Conservation (phyloP, 2,329 filamentous ascomycete species). For the Diaporthe ilicicola region DNA sequence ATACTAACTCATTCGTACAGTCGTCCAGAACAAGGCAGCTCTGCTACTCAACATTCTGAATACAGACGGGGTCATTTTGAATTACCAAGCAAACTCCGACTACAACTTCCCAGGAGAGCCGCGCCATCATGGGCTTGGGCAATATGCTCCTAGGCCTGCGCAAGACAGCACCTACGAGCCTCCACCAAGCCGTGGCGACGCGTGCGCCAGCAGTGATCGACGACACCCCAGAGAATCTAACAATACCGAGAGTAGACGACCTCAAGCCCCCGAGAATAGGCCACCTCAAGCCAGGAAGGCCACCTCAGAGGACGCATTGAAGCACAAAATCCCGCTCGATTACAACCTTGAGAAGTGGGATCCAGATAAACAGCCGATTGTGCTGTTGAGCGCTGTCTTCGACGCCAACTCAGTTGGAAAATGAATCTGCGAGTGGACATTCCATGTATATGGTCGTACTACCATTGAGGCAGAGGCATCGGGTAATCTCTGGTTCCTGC, state of each 20-base stretch:
- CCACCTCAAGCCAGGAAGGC: no score
- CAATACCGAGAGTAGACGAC: no score
- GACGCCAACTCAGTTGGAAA: no score
- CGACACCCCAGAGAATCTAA: no score
- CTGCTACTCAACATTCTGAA: neutral
- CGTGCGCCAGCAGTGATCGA: no score
- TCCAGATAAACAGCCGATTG: neutral
- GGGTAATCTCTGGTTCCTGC: no score
- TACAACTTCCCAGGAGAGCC: neutral
- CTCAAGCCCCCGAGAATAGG: no score
- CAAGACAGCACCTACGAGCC: neutral
- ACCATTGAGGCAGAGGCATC: no score
- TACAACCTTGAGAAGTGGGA: neutral
- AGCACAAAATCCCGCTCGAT: neutral
- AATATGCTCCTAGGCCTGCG: neutral
- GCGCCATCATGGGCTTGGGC: no score
- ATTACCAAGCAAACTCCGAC: neutral
- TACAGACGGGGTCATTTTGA: neutral
- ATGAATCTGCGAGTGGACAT: no score
- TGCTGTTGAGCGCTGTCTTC: no score
- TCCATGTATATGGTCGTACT: no score
- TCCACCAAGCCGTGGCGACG: neutral
- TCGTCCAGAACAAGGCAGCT: neutral
- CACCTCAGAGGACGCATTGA: neutral
- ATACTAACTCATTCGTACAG: neutral